These are phyloP conservation scores for Daldinia childiae DNA, from an alignment of 495 filamentous ascomycete genomes.

Conservation along the genomic window DNA sequence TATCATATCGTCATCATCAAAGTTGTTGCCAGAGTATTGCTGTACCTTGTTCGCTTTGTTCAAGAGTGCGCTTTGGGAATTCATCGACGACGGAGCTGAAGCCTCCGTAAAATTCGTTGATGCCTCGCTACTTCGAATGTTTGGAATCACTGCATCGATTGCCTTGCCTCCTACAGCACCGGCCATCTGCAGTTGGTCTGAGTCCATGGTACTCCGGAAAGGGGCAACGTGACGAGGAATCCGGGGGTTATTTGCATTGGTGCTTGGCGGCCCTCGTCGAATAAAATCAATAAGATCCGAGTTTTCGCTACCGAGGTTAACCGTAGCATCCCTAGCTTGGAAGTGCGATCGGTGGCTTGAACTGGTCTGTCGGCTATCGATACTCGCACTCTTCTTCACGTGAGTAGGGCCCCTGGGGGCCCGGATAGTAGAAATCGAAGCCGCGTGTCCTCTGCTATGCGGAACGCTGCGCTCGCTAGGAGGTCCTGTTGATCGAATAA, in stretches of 20 bases:
- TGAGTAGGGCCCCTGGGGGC: slow-evolving; percentile 37
- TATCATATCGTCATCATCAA: slow-evolving; percentile 60
- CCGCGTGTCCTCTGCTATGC: slow-evolving; percentile 22
- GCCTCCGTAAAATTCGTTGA: slow-evolving; percentile 56
- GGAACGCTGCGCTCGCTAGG: slow-evolving; percentile 46
- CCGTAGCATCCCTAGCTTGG: slow-evolving; percentile 76
- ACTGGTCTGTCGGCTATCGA: slow-evolving; percentile 46
- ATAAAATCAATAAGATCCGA: slow-evolving; percentile 95
- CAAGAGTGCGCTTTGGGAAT: slow-evolving; percentile 61
- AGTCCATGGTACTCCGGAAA: slow-evolving; percentile 85
- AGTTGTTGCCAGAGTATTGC: slow-evolving; percentile 37
- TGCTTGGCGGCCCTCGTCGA: slow-evolving; percentile 75
- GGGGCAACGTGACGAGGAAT: slow-evolving; percentile 87
- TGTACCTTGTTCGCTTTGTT: slow-evolving; percentile 43
- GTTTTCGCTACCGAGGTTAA: slow-evolving; percentile 69
- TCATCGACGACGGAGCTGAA: slow-evolving; percentile 58
- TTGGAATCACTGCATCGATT: slow-evolving; percentile 58
- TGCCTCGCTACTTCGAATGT: slow-evolving; percentile 54
- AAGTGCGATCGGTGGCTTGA: slow-evolving; percentile 57
- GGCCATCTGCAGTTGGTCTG: slow-evolving; percentile 70
- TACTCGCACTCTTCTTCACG: slow-evolving; percentile 40
- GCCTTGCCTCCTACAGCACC: slow-evolving; percentile 61
- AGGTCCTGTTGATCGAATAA: slow-evolving; percentile 85
- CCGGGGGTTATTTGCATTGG: slow-evolving; percentile 61
- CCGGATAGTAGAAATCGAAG: slow-evolving; percentile 26